Percentiles rank a stretch among this genome's conserved stretches.
Evolutionary conservation across 768 basidiomycete species (phyloP).

Genomic region (Mrakia blollopis): DNA sequence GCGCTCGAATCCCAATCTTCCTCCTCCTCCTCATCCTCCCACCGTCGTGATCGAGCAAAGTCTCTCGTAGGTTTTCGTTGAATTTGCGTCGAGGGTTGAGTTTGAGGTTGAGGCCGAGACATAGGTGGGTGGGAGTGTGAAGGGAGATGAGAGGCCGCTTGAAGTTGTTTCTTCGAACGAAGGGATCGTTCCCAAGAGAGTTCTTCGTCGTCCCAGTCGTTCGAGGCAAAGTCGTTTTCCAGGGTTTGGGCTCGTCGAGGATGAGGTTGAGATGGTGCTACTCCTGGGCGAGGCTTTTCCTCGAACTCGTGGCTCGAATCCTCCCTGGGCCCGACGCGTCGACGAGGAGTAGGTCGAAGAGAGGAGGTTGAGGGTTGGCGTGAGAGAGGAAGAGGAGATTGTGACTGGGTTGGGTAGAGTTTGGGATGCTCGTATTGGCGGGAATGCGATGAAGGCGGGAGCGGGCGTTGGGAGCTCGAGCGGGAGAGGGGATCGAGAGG

Average conservation of each 20-base stretch:
- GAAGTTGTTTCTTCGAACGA: not conserved
- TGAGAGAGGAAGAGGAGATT: not conserved
- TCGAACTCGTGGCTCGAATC: not conserved
- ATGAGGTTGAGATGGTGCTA: not conserved
- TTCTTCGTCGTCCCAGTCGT: not conserved
- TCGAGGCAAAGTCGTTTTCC: not conserved
- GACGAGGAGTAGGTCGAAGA: not conserved
- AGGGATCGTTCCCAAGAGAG: not conserved
- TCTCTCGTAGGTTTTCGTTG: no score
- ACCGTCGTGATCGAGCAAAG: not conserved
- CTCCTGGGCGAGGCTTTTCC: not conserved
- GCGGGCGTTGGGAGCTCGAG: not conserved
- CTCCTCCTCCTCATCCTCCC: not conserved
- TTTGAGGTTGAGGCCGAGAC: not conserved
- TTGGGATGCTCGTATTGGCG: not conserved
- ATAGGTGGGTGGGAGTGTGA: not conserved
- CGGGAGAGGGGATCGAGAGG: not conserved
- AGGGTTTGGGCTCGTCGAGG: not conserved
- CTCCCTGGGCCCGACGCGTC: not conserved
- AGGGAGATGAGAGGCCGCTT: not conserved
- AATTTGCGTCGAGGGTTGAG: no score
- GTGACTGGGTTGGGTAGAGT: not conserved
- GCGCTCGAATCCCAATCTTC: not conserved
- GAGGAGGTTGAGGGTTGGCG: not conserved
- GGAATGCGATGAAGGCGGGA: not conserved